These are phyloP conservation scores for Rhazya stricta DNA, from an alignment of 257 asterid genomes.

Conservation along the genomic window DNA sequence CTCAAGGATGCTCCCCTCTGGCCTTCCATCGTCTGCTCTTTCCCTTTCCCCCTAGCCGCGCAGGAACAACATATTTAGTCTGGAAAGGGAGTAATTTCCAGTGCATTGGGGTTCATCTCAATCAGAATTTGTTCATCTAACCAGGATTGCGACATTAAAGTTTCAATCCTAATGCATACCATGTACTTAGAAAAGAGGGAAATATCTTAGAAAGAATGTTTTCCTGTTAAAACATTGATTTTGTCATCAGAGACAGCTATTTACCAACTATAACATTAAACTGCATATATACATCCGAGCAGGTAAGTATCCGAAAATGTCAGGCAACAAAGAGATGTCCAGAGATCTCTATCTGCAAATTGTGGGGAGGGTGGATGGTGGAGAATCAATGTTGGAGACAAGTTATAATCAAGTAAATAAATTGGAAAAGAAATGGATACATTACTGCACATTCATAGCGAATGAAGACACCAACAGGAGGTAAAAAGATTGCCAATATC, in stretches of 20 bases:
- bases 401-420: neutral
- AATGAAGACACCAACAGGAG: conserved; percentile 91
- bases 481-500: conserved; percentile 64
- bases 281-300: conserved; percentile 71
- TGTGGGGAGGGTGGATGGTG: no score
- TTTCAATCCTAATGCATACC: neutral
- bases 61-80: neutral
- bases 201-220: neutral
- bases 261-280: conserved; percentile 38
- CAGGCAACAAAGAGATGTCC: conserved; percentile 69
- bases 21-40: no score
- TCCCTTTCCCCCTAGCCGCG: neutral
- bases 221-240: neutral
- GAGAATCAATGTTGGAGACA: no score
- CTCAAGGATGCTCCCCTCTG: no score
- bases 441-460: conserved; percentile 85
- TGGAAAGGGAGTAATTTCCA: no score
- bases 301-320: conserved; percentile 75
- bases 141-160: neutral
- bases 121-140: neutral
- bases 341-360: conserved; percentile 67
- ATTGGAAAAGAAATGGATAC: neutral
- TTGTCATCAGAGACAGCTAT: neutral
- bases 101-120: no score
- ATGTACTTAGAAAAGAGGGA: neutral